phyloP scores from a whole-genome alignment of 140 eudicot genomes.

The Stevia rebaudiana region DNA sequence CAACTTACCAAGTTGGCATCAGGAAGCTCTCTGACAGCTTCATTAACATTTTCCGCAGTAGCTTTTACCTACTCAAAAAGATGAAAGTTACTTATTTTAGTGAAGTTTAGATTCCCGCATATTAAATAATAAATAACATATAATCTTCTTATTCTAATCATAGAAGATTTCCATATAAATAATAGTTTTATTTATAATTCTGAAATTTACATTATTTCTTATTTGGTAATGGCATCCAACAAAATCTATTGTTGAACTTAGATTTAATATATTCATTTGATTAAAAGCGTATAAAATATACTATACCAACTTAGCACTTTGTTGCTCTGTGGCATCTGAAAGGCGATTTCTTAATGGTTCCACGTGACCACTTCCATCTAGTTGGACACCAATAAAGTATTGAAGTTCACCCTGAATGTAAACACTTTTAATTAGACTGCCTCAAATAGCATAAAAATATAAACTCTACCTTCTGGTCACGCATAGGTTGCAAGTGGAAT shows the following conservation, averaged over 20 bases:
- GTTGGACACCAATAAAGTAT: constrained; percentile 97
- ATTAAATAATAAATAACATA: too few species aligned
- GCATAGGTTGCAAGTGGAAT: constrained; percentile 99
- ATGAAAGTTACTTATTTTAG: too few species aligned
- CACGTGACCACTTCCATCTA: constrained; percentile 95
- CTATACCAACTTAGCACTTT: constrained; percentile 91
- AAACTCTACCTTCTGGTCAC: constrained; percentile 80
- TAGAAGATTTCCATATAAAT: too few species aligned
- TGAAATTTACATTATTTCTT: too few species aligned
- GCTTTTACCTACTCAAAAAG: constrained; percentile 74
- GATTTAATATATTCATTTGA: too few species aligned
- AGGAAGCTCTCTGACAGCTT: constrained; percentile 98
- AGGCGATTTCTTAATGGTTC: constrained; percentile 92
- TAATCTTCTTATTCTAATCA: too few species aligned
- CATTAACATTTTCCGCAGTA: constrained; percentile 91
- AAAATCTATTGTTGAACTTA: too few species aligned
- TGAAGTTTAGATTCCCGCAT: too few species aligned
- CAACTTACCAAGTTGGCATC: constrained; percentile 99
- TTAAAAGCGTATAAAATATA: too few species aligned
- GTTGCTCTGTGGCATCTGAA: constrained; percentile 71
- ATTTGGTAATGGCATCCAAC: too few species aligned
- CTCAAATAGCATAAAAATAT: neutral
- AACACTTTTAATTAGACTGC: constrained; percentile 13
- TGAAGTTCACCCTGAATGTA: constrained; percentile 84
- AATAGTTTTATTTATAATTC: too few species aligned